Evolutionary conservation across 2,329 filamentous ascomycete genomes (phyloP), one percentile per base, ranked within the genome.

Genomic region (Colletotrichum melonis): DNA sequence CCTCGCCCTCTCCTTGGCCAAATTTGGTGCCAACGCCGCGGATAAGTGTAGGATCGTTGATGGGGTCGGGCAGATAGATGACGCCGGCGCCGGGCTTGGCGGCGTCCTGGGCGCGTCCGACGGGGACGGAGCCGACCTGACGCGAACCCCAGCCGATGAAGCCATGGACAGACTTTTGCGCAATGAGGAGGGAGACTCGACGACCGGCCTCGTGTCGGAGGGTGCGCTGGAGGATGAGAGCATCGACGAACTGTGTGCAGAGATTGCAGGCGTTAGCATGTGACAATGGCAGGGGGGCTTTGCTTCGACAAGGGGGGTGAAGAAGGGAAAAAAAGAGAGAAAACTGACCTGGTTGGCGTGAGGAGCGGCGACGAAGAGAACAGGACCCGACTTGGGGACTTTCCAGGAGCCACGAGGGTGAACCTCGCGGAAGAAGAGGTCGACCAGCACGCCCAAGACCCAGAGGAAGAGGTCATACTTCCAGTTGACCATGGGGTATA

Each of bases 341-440:
- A 9, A 54, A 83, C 88, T 73, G 84, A 95, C 93, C 90, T 97
- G 95, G 82, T 99, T 99, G 73, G 96, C 96, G 87, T 99, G 97
- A 76, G 97, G 97, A 67, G 96, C 97, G 57, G 95, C 97, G 77
- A 99, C 97, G 79, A 99, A 97, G 73, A 99, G 94, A 75, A 99
- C 91, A 1, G 97, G 95, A 0, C 95, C 97, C 75, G 91, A 90
- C 79, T 93, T 92, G 57, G 97, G 97, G 57, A 99, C 94, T 83
- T 95, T 96, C 95, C 97, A 99, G 75, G 95, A 94, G 77, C 95
- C 95, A 76, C 97, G 91, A 14, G 97, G 97, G 81, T 98, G 95
- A 19, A 99, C 95, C 84, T 99, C 97, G 77, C 97, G 93, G 87
- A 99, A 99, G 90, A 99, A 99, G 77, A 98, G 91, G 83, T 99